Base-by-base conservation (phyloP, 345 rosid genomes). In the Euclidium syriacum region DNA sequence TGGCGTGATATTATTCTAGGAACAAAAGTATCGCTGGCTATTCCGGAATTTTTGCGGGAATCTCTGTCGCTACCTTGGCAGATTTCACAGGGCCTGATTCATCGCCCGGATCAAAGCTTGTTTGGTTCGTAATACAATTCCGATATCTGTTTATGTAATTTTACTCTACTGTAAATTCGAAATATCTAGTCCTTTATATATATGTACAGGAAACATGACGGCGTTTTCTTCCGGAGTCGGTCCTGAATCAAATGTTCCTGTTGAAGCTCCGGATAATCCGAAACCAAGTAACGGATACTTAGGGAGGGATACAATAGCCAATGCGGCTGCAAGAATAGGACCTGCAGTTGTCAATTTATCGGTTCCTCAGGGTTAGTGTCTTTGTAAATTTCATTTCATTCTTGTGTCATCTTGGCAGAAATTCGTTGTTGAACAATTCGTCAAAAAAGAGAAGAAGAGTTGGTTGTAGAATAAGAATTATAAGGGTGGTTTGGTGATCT, bases 271-370 rank as follows among this genome's bases (percentile, higher is more conserved):
- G 2, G 85, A 75, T 61, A 70, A 47, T 71, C 44, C 69, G 10
- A 78, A 80, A 53, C 75, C 85, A 4, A 41, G 75, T 58, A 38
- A 72, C 32, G 73, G 79, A 35, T 91, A 79, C 74, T 70, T 88
- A 46, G 90, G 94, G 19, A 79, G 94, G 75, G 86, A 87, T 66
- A 70, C 83, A 23, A 78, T 89, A 27, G 95, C 95, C 19, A 87
- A 81, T 75, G 98, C 97, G 1, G 98, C 96, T 58, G 96, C 95
- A 9, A 82, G 61, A 57, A 77, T 85, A 43, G 91, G 83, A 62
- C 88, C 90, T 20, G 95, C 97, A 4, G 95, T 92, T 77, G 97
- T 89, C 52, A 83, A 92, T 75, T 43, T 89, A 9, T 82, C 96
- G n/a, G 78, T 79, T 76, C 84, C 88, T 2, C 83, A 54, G 48